phyloP scores from a whole-genome alignment of 2,329 filamentous ascomycete species.

The Colletotrichum orchidophilum region DNA sequence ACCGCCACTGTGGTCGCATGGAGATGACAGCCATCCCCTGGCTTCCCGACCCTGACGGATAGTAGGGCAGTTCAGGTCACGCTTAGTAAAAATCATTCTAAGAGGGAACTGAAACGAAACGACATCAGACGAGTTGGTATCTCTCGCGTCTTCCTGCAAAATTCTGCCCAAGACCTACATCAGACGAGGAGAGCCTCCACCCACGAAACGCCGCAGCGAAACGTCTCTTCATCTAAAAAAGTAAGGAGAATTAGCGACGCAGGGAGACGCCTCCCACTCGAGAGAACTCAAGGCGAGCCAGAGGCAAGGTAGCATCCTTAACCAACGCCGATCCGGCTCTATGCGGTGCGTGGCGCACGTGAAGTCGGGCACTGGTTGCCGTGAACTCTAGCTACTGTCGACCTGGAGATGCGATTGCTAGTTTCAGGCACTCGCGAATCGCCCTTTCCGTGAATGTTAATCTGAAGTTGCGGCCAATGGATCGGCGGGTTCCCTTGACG shows the following conservation, averaged over 20 bases:
- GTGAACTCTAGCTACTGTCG: neutral
- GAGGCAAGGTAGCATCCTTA: neutral
- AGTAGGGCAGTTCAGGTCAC: neutral
- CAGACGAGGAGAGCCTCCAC: constrained; percentile 1
- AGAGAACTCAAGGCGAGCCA: neutral
- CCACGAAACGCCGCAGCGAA: constrained; percentile 13
- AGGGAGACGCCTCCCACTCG: neutral
- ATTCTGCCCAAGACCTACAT: constrained; percentile 4
- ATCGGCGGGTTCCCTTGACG: neutral
- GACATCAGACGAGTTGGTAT: constrained; percentile 19
- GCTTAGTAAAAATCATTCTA: neutral
- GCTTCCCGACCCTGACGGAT: neutral
- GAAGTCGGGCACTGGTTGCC: neutral
- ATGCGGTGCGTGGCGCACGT: neutral
- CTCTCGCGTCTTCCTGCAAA: constrained; percentile 8
- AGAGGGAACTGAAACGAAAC: constrained; percentile 14
- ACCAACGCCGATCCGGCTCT: constrained; percentile 12
- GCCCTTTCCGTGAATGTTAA: constrained; percentile 26
- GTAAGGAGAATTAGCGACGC: neutral
- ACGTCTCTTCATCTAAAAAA: constrained; percentile 6
- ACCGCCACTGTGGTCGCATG: neutral
- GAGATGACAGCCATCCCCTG: constrained; percentile 8
- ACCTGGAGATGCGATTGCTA: neutral
- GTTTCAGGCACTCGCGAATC: constrained; percentile 28
- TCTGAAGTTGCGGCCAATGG: neutral